Evolutionary conservation across 1,284 basidiomycete species (phyloP).

Genomic region (Cryptococcus jaspeensis): DNA sequence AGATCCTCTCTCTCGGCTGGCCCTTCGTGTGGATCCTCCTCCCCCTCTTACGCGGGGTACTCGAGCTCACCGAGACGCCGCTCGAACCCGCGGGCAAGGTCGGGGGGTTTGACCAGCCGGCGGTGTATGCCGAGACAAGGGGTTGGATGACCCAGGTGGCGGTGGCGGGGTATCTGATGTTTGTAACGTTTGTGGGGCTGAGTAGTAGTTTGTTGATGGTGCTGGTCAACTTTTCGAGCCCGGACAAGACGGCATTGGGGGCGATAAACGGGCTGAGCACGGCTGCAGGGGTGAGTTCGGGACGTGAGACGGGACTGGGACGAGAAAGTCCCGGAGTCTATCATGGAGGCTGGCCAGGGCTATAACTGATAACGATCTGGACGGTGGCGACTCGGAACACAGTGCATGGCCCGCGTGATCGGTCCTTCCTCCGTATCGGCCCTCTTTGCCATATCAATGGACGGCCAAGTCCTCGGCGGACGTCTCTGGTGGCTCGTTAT

Average conservation of each 20-base stretch:
- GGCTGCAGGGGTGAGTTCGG: slow-evolving; percentile 35
- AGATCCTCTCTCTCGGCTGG: slow-evolving; percentile 40
- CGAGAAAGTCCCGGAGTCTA: no score
- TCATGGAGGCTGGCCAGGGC: no score
- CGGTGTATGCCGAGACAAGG: slow-evolving; percentile 21
- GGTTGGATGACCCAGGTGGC: slow-evolving; percentile 35
- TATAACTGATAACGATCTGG: no score
- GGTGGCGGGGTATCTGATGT: slow-evolving; percentile 37
- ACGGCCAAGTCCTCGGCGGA: slow-evolving; percentile 38
- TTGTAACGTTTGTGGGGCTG: slow-evolving; percentile 36
- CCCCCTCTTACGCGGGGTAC: slow-evolving; percentile 34
- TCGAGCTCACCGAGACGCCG: slow-evolving; percentile 31
- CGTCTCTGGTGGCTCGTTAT: slow-evolving; percentile 49
- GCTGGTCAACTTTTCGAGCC: slow-evolving; percentile 41
- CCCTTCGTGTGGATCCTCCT: slow-evolving; percentile 39
- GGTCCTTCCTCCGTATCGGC: slow-evolving; percentile 43
- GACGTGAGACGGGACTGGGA: no score
- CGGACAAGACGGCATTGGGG: slow-evolving; percentile 41
- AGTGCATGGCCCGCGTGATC: slow-evolving; percentile 44
- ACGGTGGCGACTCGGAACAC: no score
- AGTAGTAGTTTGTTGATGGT: slow-evolving; percentile 41
- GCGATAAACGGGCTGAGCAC: slow-evolving; percentile 48
- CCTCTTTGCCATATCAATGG: slow-evolving; percentile 46
- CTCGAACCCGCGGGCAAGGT: slow-evolving; percentile 5
- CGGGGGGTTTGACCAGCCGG: background rate